Percentiles rank a stretch among this genome's conserved stretches.
Evolutionary conservation across 2,329 filamentous ascomycete genomes (phyloP).

Genomic region (Pseudogymnoascus sp.): DNA sequence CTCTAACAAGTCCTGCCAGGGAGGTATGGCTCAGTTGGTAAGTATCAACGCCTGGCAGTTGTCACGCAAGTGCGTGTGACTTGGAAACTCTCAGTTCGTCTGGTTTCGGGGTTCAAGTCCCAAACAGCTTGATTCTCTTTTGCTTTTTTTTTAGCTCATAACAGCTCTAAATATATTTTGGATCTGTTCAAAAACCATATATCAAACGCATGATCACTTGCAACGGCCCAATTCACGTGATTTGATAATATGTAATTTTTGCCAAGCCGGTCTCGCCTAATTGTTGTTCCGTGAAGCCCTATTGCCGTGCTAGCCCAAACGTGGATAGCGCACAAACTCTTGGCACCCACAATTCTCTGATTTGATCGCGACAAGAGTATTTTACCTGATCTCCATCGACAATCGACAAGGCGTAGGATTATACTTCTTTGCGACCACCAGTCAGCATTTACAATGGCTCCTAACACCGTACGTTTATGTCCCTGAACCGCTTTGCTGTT

Average conservation of each 20-base stretch:
- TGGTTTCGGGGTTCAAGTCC: constrained; percentile 2
- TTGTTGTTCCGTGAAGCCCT: constrained; percentile 1
- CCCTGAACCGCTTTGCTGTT: constrained; percentile 84
- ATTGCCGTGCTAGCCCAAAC: background rate
- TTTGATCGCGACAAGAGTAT: background rate
- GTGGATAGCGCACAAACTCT: constrained; percentile 3
- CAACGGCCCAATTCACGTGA: background rate
- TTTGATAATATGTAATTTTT: background rate
- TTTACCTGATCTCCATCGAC: constrained; percentile 7
- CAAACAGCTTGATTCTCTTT: constrained; percentile 1
- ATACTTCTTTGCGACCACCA: constrained; percentile 62
- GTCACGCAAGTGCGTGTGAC: constrained; percentile 2
- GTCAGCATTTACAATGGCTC: constrained; percentile 63
- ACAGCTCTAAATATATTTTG: background rate
- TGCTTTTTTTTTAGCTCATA: background rate
- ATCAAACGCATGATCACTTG: background rate
- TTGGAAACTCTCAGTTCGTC: constrained; percentile 7
- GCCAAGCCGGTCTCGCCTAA: background rate
- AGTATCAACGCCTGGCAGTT: constrained; percentile 1
- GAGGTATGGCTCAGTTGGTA: constrained; percentile 6
- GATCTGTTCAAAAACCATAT: background rate
- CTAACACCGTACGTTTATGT: constrained; percentile 77
- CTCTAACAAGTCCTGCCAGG: background rate
- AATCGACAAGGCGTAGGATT: constrained; percentile 35
- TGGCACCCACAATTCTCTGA: constrained; percentile 8